Conservation (phyloP, 768 basidiomycete species). For the Lactarius sp. region DNA sequence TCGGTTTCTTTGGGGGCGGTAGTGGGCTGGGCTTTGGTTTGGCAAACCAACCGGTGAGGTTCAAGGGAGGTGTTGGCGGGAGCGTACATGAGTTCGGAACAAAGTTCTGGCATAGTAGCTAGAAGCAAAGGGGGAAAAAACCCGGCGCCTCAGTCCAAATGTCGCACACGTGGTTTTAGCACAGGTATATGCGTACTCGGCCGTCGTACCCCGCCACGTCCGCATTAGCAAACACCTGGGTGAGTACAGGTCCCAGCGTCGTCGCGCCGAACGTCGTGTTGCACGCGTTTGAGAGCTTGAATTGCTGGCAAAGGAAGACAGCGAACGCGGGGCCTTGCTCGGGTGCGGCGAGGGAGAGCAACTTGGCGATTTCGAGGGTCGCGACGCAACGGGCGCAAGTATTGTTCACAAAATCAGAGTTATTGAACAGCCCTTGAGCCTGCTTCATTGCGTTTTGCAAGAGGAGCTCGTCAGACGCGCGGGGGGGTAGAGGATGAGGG, state of each 20-base stretch:
- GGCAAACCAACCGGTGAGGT: conserved; percentile 64
- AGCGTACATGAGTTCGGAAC: conserved; percentile 46
- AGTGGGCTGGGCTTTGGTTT: conserved; percentile 72
- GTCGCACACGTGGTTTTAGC: not conserved
- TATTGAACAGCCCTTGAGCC: conserved; percentile 50
- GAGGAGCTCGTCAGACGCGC: conserved; percentile 42
- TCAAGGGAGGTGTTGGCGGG: conserved; percentile 54
- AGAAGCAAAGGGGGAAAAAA: not conserved
- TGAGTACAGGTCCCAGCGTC: conserved; percentile 54
- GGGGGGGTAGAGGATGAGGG: conserved; percentile 61
- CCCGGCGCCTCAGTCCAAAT: not conserved
- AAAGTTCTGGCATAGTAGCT: conserved; percentile 61
- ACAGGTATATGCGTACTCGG: conserved; percentile 40
- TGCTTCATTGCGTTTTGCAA: conserved; percentile 52
- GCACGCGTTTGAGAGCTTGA: conserved; percentile 47
- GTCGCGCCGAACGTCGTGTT: conserved; percentile 42
- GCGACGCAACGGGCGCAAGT: conserved; percentile 59
- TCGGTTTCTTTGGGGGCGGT: conserved; percentile 52
- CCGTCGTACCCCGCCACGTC: conserved; percentile 71
- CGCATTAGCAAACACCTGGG: conserved; percentile 67
- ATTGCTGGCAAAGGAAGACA: conserved; percentile 55
- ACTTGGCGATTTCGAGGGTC: conserved; percentile 56
- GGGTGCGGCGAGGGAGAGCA: conserved; percentile 60
- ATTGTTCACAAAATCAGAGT: conserved; percentile 48
- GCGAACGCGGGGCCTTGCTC: conserved; percentile 53